Evolutionary conservation across 257 asterid species (phyloP).

Genomic region (Capsicum rhomboideum): DNA sequence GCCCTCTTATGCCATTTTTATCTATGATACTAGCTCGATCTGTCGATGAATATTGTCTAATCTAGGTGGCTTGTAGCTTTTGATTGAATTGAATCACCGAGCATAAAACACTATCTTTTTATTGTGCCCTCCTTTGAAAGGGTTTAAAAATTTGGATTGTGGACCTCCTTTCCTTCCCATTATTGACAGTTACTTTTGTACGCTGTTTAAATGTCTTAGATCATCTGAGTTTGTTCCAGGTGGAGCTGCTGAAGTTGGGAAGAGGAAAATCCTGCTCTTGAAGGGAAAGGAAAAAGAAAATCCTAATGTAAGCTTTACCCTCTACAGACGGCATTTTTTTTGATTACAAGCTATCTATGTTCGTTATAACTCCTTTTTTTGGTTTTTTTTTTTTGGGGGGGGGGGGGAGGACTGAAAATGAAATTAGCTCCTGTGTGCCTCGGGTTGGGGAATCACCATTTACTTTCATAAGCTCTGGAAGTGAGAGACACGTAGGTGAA

Average conservation of each 20-base stretch:
- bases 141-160: not conserved
- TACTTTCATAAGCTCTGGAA: not conserved
- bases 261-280: conserved; percentile 71
- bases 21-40: not conserved
- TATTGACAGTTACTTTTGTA: not conserved
- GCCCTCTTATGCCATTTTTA: not conserved
- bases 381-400: not conserved
- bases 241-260: conserved; percentile 43
- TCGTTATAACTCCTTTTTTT: not conserved
- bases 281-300: conserved; percentile 79
- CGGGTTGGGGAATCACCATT: not conserved
- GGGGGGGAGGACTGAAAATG: not conserved
- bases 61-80: not conserved
- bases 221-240: conserved; percentile 27
- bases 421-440: not conserved
- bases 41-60: not conserved
- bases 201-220: not conserved
- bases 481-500: not conserved
- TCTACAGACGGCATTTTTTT: not conserved
- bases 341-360: not conserved
- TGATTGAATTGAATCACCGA: not conserved
- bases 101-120: too few relatives aligned
- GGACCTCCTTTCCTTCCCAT: not conserved
- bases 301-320: conserved; percentile 43
- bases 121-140: too few relatives aligned